These are phyloP conservation scores for Hibiscus tridactylites DNA, from an alignment of 345 rosid species.

Conservation along the genomic window DNA sequence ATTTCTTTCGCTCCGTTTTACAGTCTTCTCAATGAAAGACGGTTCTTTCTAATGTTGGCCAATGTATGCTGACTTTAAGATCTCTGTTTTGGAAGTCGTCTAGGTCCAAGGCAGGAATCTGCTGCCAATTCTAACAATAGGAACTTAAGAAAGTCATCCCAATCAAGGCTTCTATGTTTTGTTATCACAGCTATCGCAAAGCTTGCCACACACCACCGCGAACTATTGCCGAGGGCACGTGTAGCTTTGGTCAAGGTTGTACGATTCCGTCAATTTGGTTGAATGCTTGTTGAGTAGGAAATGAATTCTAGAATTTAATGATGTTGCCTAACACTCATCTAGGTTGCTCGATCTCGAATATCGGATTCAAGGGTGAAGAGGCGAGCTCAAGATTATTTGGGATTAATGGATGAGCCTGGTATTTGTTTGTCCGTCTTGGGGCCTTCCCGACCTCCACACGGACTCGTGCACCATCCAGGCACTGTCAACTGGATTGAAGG, in stretches of 20 bases:
- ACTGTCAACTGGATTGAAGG: constrained; percentile 82
- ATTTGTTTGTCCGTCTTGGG: constrained; percentile 72
- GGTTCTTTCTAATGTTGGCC: neutral
- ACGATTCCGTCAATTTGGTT: neutral
- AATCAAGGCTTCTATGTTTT: constrained; percentile 88
- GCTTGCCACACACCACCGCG: constrained; percentile 81
- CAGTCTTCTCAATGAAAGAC: neutral
- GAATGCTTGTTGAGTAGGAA: neutral
- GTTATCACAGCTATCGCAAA: constrained; percentile 90
- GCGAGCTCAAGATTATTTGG: constrained; percentile 81
- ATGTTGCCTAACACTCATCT: neutral
- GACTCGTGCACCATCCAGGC: constrained; percentile 43
- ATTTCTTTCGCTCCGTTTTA: neutral
- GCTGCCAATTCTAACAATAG: constrained; percentile 24
- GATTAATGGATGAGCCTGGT: constrained; percentile 79
- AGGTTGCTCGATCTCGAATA: constrained; percentile 9
- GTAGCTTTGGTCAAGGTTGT: constrained; percentile 93
- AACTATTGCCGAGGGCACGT: constrained; percentile 83
- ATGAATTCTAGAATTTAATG: neutral
- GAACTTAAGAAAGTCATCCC: constrained; percentile 20
- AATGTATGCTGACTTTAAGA: constrained; percentile 12
- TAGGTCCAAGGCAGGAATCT: constrained; percentile 68
- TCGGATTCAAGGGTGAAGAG: constrained; percentile 71
- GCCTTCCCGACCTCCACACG: constrained; percentile 50
- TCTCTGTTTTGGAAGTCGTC: constrained; percentile 43